Evolutionary conservation across 2,329 filamentous ascomycete species (phyloP).

Genomic region (Exophiala calicioides): DNA sequence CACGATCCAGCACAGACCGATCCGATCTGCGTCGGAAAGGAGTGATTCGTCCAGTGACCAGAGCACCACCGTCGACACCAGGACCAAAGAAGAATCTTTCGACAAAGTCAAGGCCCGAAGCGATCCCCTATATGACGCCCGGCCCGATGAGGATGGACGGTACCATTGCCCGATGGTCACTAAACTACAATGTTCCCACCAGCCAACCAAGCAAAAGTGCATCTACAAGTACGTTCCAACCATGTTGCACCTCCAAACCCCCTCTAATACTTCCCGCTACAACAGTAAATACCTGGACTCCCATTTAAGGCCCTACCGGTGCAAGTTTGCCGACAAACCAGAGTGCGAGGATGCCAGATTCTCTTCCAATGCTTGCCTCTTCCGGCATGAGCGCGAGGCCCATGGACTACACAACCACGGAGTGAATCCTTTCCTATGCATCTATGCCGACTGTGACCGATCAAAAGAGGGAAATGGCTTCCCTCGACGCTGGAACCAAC

Average conservation of each 20-base stretch:
- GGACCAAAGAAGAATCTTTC: constrained; percentile 22
- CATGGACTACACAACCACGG: constrained; percentile 95
- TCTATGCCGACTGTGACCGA: constrained; percentile 83
- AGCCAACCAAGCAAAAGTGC: constrained; percentile 95
- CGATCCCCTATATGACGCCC: constrained; percentile 28
- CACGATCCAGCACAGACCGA: constrained; percentile 25
- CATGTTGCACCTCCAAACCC: constrained; percentile 15
- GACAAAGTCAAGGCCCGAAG: constrained; percentile 29
- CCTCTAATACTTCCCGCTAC: constrained; percentile 29
- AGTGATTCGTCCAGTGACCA: constrained; percentile 17
- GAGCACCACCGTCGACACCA: constrained; percentile 7
- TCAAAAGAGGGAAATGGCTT: constrained; percentile 82
- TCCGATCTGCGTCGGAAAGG: constrained; percentile 30
- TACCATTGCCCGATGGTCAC: constrained; percentile 88
- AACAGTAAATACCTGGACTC: constrained; percentile 94
- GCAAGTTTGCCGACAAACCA: constrained; percentile 65
- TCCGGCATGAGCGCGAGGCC: constrained; percentile 92
- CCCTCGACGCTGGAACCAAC: constrained; percentile 90
- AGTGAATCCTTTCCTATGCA: constrained; percentile 87
- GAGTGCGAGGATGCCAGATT: constrained; percentile 84
- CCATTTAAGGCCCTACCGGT: constrained; percentile 93
- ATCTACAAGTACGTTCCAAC: constrained; percentile 83
- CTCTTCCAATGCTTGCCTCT: constrained; percentile 90
- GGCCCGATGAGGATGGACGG: constrained; percentile 63
- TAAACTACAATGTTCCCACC: constrained; percentile 76